Evolutionary conservation across 1,284 basidiomycete species (phyloP).

Genomic region (Naganishia albida): DNA sequence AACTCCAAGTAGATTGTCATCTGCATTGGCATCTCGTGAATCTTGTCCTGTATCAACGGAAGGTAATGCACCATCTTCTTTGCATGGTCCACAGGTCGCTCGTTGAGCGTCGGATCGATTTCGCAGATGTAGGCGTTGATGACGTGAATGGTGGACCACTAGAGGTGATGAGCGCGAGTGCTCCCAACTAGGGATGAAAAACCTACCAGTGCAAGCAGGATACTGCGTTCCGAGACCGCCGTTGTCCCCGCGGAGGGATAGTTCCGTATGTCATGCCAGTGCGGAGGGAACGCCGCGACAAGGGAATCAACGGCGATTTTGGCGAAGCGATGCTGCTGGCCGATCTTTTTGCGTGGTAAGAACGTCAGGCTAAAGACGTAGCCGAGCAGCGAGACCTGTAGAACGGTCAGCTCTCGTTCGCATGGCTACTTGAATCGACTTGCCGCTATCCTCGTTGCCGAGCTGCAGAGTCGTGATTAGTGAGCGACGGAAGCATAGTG

Average conservation of each 20-base stretch:
- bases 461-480: not conserved
- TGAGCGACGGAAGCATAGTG: not conserved
- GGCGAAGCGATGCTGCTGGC: constrained; percentile 17
- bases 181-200: not conserved
- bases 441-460: constrained; percentile 20
- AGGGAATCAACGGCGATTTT: constrained; percentile 12
- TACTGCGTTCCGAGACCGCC: not conserved
- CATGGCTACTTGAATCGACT: not conserved
- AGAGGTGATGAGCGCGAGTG: not conserved
- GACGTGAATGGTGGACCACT: constrained; percentile 20
- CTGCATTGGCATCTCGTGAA: constrained; percentile 11
- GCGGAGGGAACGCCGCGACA: constrained; percentile 4
- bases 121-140: constrained; percentile 27
- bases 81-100: constrained; percentile 25
- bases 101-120: constrained; percentile 7
- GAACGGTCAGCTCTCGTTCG: not conserved
- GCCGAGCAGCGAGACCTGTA: constrained; percentile 6
- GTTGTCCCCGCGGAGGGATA: not conserved
- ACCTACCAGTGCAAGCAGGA: constrained; percentile 10
- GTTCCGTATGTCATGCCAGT: constrained; percentile 6
- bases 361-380: constrained; percentile 22
- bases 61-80: constrained; percentile 17
- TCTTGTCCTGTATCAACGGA: constrained; percentile 11
- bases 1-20: constrained; percentile 26
- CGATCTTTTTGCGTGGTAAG: constrained; percentile 9